phyloP scores from a whole-genome alignment of 1,284 basidiomycete species.

The Pisolithus thermaeus region DNA sequence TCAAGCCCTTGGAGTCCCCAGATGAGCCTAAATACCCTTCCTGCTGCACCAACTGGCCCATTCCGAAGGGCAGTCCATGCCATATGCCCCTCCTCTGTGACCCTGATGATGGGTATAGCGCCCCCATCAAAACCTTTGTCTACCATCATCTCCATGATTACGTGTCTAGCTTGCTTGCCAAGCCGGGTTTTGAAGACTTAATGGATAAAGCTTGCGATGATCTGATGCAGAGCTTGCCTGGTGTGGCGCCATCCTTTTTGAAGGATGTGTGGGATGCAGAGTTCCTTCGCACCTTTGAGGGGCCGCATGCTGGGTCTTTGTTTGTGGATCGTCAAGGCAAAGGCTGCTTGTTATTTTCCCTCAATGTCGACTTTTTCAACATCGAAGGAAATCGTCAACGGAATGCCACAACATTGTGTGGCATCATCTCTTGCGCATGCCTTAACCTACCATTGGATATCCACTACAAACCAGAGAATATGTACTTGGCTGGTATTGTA shows the following conservation, averaged over 20 bases:
- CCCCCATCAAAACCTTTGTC: slow-evolving; percentile 5
- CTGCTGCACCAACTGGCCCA: slow-evolving; percentile 7
- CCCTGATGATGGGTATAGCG: background rate
- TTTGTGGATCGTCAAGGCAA: background rate
- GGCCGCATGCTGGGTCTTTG: background rate
- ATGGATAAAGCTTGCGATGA: slow-evolving; percentile 12
- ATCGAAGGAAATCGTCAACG: background rate
- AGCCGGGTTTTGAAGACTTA: no score
- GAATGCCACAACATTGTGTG: background rate
- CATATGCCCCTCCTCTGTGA: slow-evolving; percentile 1
- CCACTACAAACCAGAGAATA: slow-evolving; percentile 25
- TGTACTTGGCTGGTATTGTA: slow-evolving; percentile 26
- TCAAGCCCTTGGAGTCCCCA: slow-evolving; percentile 6
- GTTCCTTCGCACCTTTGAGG: no score
- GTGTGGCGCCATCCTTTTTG: background rate
- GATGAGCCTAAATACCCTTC: slow-evolving; percentile 3
- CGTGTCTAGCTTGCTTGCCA: no score
- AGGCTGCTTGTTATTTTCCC: background rate
- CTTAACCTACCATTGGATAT: slow-evolving; percentile 18
- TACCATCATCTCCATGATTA: slow-evolving; percentile 9
- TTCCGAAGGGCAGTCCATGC: slow-evolving; percentile 4
- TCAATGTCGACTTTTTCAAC: slow-evolving; percentile 5
- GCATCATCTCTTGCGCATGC: slow-evolving; percentile 2
- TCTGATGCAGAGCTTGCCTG: background rate
- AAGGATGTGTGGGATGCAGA: slow-evolving; percentile 6